Evolutionary conservation across 2,329 filamentous ascomycete species (phyloP).

Genomic region (Chaetoscypha palmicola): DNA sequence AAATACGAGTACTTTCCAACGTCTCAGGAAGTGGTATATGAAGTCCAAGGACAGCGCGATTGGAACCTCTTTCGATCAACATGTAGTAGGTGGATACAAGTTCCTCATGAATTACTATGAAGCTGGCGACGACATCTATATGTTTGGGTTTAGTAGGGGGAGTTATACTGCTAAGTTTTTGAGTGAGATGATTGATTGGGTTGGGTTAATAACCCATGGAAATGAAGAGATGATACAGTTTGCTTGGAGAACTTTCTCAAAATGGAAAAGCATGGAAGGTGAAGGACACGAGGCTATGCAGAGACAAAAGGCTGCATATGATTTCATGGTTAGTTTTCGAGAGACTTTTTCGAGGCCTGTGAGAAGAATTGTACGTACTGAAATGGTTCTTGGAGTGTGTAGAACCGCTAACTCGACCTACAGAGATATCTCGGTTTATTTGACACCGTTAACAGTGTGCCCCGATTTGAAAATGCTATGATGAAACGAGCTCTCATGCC

Average conservation of each 20-base stretch:
- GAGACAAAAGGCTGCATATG: conserved; percentile 55
- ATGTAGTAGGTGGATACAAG: conserved; percentile 77
- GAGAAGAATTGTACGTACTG: conserved; percentile 45
- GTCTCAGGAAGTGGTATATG: conserved; percentile 9
- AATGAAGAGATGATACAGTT: conserved; percentile 84
- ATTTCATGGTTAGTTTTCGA: conserved; percentile 71
- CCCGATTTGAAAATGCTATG: conserved; percentile 53
- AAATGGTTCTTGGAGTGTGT: neutral
- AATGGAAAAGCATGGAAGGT: conserved; percentile 54
- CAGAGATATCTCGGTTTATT: conserved; percentile 67
- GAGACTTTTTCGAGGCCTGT: conserved; percentile 76
- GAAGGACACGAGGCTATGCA: conserved; percentile 35
- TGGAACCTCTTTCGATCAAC: conserved; percentile 72
- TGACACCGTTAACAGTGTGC: conserved; percentile 76
- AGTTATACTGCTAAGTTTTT: conserved; percentile 69
- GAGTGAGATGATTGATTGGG: conserved; percentile 78
- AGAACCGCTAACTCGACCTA: neutral
- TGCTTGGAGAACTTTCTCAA: conserved; percentile 74
- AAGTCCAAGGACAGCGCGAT: conserved; percentile 75
- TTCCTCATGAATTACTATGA: conserved; percentile 71
- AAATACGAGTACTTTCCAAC: conserved; percentile 1
- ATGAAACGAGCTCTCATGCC: conserved; percentile 2
- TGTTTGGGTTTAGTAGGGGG: conserved; percentile 69
- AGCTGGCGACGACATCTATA: conserved; percentile 58
- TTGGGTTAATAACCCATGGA: conserved; percentile 70